Evolutionary conservation across 2,329 filamentous ascomycete species (phyloP), one percentile per base, ranked within the genome.

Genomic region (Fusarium siculi): DNA sequence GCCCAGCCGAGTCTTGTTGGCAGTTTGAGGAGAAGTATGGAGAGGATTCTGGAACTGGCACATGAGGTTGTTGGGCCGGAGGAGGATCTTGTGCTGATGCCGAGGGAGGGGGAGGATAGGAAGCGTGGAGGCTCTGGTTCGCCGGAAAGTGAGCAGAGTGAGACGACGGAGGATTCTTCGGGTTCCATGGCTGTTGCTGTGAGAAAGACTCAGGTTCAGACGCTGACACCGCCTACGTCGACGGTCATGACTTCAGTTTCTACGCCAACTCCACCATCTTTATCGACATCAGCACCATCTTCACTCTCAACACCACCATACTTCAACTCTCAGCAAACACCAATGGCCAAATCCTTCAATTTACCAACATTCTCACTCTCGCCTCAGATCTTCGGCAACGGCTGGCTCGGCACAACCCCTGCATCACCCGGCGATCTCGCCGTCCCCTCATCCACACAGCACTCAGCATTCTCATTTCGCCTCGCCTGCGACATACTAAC

Each of bases 1-100:
- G 46, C 66, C 14, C 72, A 79, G 46, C 73, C 74, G 0, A 60
- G 34, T 8, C 63, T 79, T 0, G 74, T 77, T 4, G 61, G 67
- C 1, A 74, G 72, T 28, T n/a, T 79, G 40, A 55, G 74, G 21
- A 56, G 58, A 25, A 70, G 69, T 14, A 76, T 76, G 69, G 65
- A 66, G 49, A 74, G 68, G 49, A 77, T 78, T 5, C 25, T 78
- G 8, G 66, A 69, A 36, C 23, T 79, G 52, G 77, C 75, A 18
- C 63, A 73, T 47, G 77, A 79, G 37, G 77, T 79, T 15, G 76
- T 77, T 12, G 77, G 76, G 1, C 70, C 76, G 0, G 76, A 78
- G 40, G 76, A 76, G 18, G 72, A 66, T 16, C 65, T 72, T 16
- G 72, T 63, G 40, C 63, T 71, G 5, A 32, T 74, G 21, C 71